phyloP scores from a whole-genome alignment of 345 rosid species.

The Arabis alpina region DNA sequence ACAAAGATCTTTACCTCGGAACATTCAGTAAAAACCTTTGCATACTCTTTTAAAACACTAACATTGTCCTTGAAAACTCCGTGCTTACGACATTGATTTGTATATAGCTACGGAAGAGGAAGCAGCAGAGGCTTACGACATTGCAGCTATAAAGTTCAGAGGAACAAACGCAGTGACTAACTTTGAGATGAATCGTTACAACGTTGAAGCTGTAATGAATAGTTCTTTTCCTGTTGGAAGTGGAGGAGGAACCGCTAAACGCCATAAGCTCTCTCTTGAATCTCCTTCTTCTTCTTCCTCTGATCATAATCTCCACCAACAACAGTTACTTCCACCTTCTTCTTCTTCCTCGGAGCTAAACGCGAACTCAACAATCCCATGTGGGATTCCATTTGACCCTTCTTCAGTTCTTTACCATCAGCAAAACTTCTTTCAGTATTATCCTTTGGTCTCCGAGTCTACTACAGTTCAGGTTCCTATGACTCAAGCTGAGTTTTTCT shows the following conservation, averaged over 20 bases:
- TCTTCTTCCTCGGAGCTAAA: constrained; percentile 43
- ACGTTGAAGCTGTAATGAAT: constrained; percentile 75
- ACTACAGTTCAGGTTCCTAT: constrained; percentile 29
- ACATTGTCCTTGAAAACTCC: not conserved
- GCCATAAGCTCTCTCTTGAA: constrained; percentile 70
- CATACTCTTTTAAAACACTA: not conserved
- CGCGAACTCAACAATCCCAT: constrained; percentile 29
- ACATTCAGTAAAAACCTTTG: constrained; percentile 64
- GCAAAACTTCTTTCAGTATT: constrained; percentile 31
- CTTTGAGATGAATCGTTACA: constrained; percentile 89
- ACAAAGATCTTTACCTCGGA: constrained; percentile 95
- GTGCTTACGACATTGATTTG: not conserved
- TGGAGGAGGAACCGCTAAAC: constrained; percentile 80
- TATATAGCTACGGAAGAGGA: constrained; percentile 88
- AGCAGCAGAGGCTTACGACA: constrained; percentile 98
- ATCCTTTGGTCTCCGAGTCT: constrained; percentile 27
- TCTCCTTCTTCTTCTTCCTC: constrained; percentile 33
- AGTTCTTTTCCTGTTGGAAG: constrained; percentile 61
- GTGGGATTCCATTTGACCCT: constrained; percentile 35
- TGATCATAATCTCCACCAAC: constrained; percentile 61
- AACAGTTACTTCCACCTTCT: constrained; percentile 29
- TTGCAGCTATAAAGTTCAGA: constrained; percentile 91
- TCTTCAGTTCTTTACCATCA: constrained; percentile 19
- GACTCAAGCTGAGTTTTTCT: constrained; percentile 31
- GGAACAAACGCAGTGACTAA: constrained; percentile 91